Evolutionary conservation across 225 moss, liverwort and hornwort species (phyloP).

Genomic region (Polytrichum commune): DNA sequence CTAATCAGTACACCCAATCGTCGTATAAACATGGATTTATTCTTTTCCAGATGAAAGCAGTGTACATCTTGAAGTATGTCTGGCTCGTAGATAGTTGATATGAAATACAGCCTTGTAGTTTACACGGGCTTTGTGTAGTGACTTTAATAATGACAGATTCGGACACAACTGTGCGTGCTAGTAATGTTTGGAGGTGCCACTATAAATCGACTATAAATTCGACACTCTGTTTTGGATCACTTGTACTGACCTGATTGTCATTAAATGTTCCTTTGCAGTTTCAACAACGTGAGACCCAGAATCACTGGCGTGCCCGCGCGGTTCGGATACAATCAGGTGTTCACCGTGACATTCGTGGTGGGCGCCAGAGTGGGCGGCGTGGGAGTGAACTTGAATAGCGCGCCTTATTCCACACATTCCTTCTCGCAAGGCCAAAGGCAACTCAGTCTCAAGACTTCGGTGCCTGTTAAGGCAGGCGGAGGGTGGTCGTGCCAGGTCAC

Average conservation of each 20-base stretch:
- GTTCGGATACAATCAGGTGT: constrained; percentile 2
- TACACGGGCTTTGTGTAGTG: too few relatives aligned
- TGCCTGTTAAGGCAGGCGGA: constrained; percentile 25
- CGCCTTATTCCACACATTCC: constrained; percentile 49
- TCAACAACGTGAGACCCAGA: constrained; percentile 4
- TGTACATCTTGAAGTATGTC: too few relatives aligned
- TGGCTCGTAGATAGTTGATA: too few relatives aligned
- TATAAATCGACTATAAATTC: too few relatives aligned
- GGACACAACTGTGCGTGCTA: too few relatives aligned
- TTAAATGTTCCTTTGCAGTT: neutral
- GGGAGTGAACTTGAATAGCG: constrained; percentile 10
- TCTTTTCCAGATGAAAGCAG: too few relatives aligned
- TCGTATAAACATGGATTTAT: too few relatives aligned
- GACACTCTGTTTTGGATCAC: too few relatives aligned
- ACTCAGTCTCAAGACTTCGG: constrained; percentile 33
- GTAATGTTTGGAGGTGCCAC: too few relatives aligned
- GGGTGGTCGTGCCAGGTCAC: constrained; percentile 5
- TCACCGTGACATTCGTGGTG: constrained; percentile 5
- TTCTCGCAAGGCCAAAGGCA: constrained; percentile 69
- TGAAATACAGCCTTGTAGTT: too few relatives aligned
- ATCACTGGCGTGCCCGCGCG: neutral
- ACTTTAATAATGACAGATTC: too few relatives aligned
- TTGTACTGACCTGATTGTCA: too few relatives aligned
- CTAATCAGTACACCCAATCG: neutral
- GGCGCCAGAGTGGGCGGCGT: neutral